Evolutionary conservation across 2,329 filamentous ascomycete genomes (phyloP).

Genomic region (Pseudogymnoascus destructans): DNA sequence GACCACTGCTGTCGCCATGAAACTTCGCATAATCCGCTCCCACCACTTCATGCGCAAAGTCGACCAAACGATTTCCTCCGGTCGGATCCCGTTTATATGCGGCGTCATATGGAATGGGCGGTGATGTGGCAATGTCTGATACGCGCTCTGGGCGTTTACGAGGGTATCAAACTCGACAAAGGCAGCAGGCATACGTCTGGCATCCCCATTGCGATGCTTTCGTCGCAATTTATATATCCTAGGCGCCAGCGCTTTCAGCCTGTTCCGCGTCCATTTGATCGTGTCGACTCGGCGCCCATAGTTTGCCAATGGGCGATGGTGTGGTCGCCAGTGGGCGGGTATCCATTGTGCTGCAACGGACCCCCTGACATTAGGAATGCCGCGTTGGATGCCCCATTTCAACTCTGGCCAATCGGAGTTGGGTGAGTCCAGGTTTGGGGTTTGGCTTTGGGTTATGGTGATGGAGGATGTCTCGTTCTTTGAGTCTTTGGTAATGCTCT

Average conservation of each 20-base stretch:
- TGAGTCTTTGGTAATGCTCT: neutral
- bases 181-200: conserved; percentile 41
- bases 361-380: conserved; percentile 24
- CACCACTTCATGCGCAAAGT: conserved; percentile 51
- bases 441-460: neutral
- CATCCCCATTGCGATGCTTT: conserved; percentile 34
- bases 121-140: conserved; percentile 51
- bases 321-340: conserved; percentile 22
- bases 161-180: conserved; percentile 55
- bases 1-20: conserved; percentile 39
- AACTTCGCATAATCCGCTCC: conserved; percentile 43
- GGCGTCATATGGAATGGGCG: conserved; percentile 50
- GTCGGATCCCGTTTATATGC: conserved; percentile 44
- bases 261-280: conserved; percentile 27
- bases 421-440: neutral
- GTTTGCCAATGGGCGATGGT: conserved; percentile 27
- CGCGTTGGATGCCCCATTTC: neutral
- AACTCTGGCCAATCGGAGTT: neutral
- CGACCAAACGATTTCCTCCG: conserved; percentile 51
- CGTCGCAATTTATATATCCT: conserved; percentile 24
- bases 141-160: conserved; percentile 49
- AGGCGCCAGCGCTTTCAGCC: conserved; percentile 23
- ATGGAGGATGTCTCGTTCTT: neutral
- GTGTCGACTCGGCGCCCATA: conserved; percentile 27
- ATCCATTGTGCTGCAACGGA: conserved; percentile 28